phyloP scores from a whole-genome alignment of 2,329 filamentous ascomycete genomes.

The Cladosporium oxysporum region DNA sequence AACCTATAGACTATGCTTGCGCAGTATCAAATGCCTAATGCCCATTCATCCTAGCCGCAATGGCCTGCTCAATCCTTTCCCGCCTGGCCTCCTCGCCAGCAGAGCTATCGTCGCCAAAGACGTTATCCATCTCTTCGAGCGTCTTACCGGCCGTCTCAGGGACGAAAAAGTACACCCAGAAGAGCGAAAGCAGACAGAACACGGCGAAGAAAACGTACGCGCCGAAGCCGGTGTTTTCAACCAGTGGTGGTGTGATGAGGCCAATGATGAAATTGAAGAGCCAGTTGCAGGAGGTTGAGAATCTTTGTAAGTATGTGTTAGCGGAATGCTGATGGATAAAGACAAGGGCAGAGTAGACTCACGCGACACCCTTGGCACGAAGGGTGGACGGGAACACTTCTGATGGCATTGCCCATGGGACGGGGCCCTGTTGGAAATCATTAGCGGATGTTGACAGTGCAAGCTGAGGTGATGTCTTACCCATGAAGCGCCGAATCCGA shows the following conservation, averaged over 20 bases:
- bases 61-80: slow-evolving; percentile 30
- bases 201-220: slow-evolving; percentile 63
- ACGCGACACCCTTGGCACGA: slow-evolving; percentile 65
- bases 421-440: slow-evolving; percentile 8
- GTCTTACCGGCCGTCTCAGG: slow-evolving; percentile 45
- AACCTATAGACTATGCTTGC: not conserved
- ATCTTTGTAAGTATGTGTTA: slow-evolving; percentile 17
- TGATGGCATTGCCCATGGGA: slow-evolving; percentile 22
- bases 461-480: not conserved
- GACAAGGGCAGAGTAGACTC: not conserved
- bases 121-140: slow-evolving; percentile 21
- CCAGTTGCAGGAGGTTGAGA: slow-evolving; percentile 66
- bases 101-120: slow-evolving; percentile 37
- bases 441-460: not conserved
- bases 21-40: not conserved
- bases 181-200: slow-evolving; percentile 52
- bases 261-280: slow-evolving; percentile 63
- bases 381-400: slow-evolving; percentile 60
- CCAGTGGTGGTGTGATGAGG: slow-evolving; percentile 35
- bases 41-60: slow-evolving; percentile 22
- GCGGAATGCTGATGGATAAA: not conserved
- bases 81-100: slow-evolving; percentile 30
- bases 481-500: slow-evolving; percentile 47
- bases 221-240: slow-evolving; percentile 56
- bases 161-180: slow-evolving; percentile 57